Percentiles rank a stretch among this genome's conserved stretches.
phyloP scores from a whole-genome alignment of 2,329 filamentous ascomycete species.

The Aspergillus aculeatinus region DNA sequence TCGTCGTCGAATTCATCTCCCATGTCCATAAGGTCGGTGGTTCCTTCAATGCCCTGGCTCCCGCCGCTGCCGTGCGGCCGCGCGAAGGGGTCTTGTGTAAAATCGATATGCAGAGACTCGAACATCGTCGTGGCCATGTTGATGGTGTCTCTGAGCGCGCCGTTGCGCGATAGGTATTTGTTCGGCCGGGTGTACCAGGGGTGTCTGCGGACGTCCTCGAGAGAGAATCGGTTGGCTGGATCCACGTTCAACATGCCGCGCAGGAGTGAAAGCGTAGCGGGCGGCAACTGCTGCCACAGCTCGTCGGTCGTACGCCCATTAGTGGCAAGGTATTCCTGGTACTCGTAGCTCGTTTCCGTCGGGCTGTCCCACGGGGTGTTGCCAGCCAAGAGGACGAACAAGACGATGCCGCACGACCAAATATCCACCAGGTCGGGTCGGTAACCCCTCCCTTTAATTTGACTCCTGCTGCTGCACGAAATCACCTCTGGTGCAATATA shows the following conservation, averaged over 20 bases:
- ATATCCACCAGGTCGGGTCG: constrained; percentile 80
- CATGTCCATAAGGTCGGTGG: constrained; percentile 64
- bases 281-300: constrained; percentile 77
- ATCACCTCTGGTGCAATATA: constrained; percentile 96
- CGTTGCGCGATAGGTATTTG: constrained; percentile 69
- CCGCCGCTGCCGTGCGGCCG: constrained; percentile 36
- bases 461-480: constrained; percentile 52
- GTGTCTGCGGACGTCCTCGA: constrained; percentile 82
- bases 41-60: constrained; percentile 53
- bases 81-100: constrained; percentile 65
- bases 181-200: constrained; percentile 92
- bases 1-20: constrained; percentile 37
- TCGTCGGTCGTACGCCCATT: constrained; percentile 81
- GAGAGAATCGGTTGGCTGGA: constrained; percentile 71
- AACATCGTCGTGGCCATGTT: constrained; percentile 93
- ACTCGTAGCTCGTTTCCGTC: constrained; percentile 82
- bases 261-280: constrained; percentile 73
- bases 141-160: constrained; percentile 74
- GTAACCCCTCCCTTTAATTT: constrained; percentile 48
- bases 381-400: constrained; percentile 91
- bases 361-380: constrained; percentile 99
- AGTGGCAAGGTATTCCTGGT: constrained; percentile 77
- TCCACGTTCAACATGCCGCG: constrained; percentile 92
- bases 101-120: constrained; percentile 84
- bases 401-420: constrained; percentile 97